Conservation (phyloP, 2,329 filamentous ascomycete genomes). For the Aureobasidium sp. region DNA sequence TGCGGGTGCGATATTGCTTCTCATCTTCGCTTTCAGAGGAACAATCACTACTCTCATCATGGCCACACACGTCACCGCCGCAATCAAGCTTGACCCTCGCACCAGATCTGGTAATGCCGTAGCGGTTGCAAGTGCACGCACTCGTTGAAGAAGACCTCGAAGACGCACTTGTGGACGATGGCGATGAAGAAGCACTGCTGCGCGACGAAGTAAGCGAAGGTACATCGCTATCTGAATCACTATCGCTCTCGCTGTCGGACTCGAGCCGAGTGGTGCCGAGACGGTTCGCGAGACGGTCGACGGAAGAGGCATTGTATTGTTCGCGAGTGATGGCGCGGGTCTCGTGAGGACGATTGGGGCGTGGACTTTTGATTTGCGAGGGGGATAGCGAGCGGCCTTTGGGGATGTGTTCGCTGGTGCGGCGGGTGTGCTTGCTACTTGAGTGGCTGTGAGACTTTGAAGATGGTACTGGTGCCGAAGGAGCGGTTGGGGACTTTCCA, state of each 20-base stretch:
- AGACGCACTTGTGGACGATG: conserved; percentile 50
- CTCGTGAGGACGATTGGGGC: conserved; percentile 80
- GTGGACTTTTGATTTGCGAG: conserved; percentile 84
- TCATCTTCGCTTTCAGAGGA: conserved; percentile 61
- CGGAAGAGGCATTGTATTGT: conserved; percentile 66
- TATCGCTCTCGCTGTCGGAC: conserved; percentile 47
- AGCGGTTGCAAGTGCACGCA: conserved; percentile 88
- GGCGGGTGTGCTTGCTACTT: conserved; percentile 38
- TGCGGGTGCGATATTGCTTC: conserved; percentile 24
- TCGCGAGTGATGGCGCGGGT: conserved; percentile 79
- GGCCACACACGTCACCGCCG: conserved; percentile 80
- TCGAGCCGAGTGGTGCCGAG: conserved; percentile 27
- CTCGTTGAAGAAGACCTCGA: conserved; percentile 48
- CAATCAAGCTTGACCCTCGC: conserved; percentile 95
- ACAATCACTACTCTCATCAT: conserved; percentile 62
- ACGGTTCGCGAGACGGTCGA: conserved; percentile 69
- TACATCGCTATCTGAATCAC: conserved; percentile 50
- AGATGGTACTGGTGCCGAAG: conserved; percentile 34
- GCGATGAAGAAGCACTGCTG: conserved; percentile 56
- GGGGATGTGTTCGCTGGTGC: conserved; percentile 61
- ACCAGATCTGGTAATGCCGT: conserved; percentile 85
- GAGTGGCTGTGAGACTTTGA: conserved; percentile 35
- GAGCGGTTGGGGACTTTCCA: conserved; percentile 37
- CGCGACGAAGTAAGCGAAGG: conserved; percentile 63
- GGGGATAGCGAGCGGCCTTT: conserved; percentile 84